Percentiles rank a stretch among this genome's conserved stretches.
These are phyloP conservation scores for Arabidopsis arenosa DNA, from an alignment of 345 rosid species.

Conservation along the genomic window DNA sequence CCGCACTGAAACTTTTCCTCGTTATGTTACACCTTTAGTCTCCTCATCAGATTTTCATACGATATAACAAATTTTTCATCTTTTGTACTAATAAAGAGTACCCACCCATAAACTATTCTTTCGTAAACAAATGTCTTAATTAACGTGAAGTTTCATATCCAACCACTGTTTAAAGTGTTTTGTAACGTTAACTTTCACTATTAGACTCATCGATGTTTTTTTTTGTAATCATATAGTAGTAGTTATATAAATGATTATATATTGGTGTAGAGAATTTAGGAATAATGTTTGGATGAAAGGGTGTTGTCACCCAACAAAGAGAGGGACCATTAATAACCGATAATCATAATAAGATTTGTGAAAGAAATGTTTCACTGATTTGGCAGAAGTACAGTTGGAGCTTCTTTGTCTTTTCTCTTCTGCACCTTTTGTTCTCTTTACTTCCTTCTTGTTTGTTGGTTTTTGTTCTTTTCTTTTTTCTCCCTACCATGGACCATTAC, in stretches of 20 bases:
- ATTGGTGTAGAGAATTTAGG: constrained; percentile 25
- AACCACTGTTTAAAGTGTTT: neutral
- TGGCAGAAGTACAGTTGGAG: constrained; percentile 43
- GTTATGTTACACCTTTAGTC: neutral
- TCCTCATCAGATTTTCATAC: constrained; percentile 15
- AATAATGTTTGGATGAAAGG: constrained; percentile 28
- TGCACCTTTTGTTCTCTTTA: constrained; percentile 34
- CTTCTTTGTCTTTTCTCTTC: constrained; percentile 39
- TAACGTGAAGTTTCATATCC: neutral
- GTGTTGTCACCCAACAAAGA: constrained; percentile 30
- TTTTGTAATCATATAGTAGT: neutral
- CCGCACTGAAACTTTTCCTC: neutral
- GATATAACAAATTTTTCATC: neutral
- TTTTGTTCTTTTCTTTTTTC: constrained; percentile 32
- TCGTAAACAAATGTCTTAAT: neutral
- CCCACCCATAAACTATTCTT: constrained; percentile 5
- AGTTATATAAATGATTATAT: neutral
- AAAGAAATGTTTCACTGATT: constrained; percentile 43
- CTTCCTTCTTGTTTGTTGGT: constrained; percentile 44
- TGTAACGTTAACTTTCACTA: neutral
- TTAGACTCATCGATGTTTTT: neutral
- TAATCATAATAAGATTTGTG: constrained; percentile 42
- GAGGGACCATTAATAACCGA: constrained; percentile 40
- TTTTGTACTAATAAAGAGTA: neutral
- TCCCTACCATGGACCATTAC: constrained; percentile 9